These are phyloP conservation scores for Poronia punctata DNA, from an alignment of 495 filamentous ascomycete genomes.

Conservation along the genomic window DNA sequence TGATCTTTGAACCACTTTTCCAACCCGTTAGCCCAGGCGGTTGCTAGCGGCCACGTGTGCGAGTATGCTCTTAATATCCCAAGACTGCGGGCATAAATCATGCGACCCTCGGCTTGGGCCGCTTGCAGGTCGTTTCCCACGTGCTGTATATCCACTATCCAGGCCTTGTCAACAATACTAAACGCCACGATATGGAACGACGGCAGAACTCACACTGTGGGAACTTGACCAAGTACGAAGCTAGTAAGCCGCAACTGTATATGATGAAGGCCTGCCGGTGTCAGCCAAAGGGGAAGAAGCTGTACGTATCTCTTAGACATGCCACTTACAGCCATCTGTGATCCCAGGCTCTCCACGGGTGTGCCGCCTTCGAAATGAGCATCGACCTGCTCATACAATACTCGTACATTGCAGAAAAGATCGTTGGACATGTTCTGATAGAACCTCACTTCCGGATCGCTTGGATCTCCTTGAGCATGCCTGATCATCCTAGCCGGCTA, in stretches of 20 bases:
- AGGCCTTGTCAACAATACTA: conserved; percentile 1
- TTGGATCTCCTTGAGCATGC: conserved; percentile 24
- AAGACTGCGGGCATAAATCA: conserved; percentile 33
- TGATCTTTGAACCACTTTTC: conserved; percentile 34
- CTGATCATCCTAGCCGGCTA: conserved; percentile 31
- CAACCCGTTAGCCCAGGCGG: conserved; percentile 37
- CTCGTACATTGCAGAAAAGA: conserved; percentile 40
- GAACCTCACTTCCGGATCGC: conserved; percentile 29
- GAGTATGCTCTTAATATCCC: conserved; percentile 34
- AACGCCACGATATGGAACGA: background rate
- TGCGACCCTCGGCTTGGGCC: conserved; percentile 26
- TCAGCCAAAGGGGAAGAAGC: background rate
- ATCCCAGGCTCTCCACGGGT: conserved; percentile 37
- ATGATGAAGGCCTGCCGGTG: conserved; percentile 38
- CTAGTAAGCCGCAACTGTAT: conserved; percentile 44
- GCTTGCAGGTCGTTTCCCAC: conserved; percentile 20
- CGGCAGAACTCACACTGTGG: conserved; percentile 28
- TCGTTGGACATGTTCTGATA: conserved; percentile 38
- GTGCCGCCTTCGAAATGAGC: conserved; percentile 35
- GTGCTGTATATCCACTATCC: conserved; percentile 29
- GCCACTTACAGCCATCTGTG: conserved; percentile 44
- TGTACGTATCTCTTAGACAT: background rate
- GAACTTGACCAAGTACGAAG: conserved; percentile 40
- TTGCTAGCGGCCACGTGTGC: conserved; percentile 39
- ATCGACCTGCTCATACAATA: conserved; percentile 41